phyloP scores from a whole-genome alignment of 176 grass and related monocot genomes.

The Eragrostis nindensis region DNA sequence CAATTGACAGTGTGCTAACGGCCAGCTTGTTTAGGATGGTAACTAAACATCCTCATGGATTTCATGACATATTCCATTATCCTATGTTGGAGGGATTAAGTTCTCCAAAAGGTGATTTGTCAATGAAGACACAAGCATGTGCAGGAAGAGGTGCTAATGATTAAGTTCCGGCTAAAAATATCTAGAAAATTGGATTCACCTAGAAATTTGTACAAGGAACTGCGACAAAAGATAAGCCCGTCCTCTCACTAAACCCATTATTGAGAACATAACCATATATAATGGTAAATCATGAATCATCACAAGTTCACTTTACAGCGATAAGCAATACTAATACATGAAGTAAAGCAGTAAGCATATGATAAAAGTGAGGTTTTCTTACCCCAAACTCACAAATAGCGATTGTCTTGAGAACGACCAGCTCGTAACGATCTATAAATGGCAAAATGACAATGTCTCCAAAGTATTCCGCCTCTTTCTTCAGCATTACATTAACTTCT shows the following conservation, averaged over 20 bases:
- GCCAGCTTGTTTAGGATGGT: not conserved
- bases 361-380: constrained; percentile 44
- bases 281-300: constrained; percentile 17
- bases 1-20: constrained; percentile 6
- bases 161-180: not conserved
- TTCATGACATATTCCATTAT: constrained; percentile 19
- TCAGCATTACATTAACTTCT: constrained; percentile 95
- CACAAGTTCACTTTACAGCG: constrained; percentile 15
- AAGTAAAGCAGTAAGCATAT: constrained; percentile 7
- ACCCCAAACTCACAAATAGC: constrained; percentile 97
- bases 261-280: constrained; percentile 14
- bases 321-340: constrained; percentile 7
- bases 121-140: constrained; percentile 2
- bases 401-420: constrained; percentile 96
- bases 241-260: constrained; percentile 15
- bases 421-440: constrained; percentile 97
- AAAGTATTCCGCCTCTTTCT: constrained; percentile 96
- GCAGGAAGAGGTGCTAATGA: not conserved
- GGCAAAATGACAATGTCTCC: constrained; percentile 97
- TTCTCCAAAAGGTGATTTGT: constrained; percentile 30
- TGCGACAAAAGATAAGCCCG: not conserved
- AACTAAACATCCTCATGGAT: constrained; percentile 5
- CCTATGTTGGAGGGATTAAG: not conserved
- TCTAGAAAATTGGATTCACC: not conserved
- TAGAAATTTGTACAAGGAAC: not conserved